Percentiles rank a stretch among this genome's conserved stretches.
phyloP scores from a whole-genome alignment of 768 basidiomycete species.

The Symmetrospora coprosmae region DNA sequence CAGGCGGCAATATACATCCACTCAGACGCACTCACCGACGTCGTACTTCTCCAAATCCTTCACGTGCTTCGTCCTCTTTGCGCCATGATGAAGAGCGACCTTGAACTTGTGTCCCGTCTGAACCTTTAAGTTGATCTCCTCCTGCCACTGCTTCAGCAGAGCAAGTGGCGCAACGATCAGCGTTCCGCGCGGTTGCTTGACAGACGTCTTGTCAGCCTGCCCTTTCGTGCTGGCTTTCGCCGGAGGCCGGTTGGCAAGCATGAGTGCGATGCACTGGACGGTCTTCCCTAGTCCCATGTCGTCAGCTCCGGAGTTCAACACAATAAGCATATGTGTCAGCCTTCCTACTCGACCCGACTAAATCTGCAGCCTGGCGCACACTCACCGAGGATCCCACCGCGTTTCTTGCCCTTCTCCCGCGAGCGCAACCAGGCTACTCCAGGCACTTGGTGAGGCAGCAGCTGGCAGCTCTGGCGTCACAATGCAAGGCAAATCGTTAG shows the following conservation, averaged over 20 bases:
- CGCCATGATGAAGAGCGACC: slow-evolving; percentile 73
- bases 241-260: slow-evolving; percentile 59
- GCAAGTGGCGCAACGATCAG: slow-evolving; percentile 80
- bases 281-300: slow-evolving; percentile 49
- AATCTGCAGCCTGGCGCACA: too few relatives aligned
- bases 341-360: too few relatives aligned
- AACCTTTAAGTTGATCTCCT: slow-evolving; percentile 54
- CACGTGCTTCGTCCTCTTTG: slow-evolving; percentile 47
- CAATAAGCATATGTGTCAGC: too few relatives aligned
- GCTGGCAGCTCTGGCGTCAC: slow-evolving; percentile 45
- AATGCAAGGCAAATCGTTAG: too few relatives aligned
- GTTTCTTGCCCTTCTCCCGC: slow-evolving; percentile 55
- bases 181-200: slow-evolving; percentile 32
- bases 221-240: slow-evolving; percentile 53
- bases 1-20: too few relatives aligned
- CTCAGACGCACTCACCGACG: slow-evolving; percentile 32
- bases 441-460: slow-evolving; percentile 77
- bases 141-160: slow-evolving; percentile 79
- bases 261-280: slow-evolving; percentile 73
- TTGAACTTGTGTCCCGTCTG: slow-evolving; percentile 49
- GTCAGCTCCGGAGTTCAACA: slow-evolving; percentile 42
- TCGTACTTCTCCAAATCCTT: slow-evolving; percentile 36
- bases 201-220: slow-evolving; percentile 60
- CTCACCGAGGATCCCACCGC: slow-evolving; percentile 22
- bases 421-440: slow-evolving; percentile 77